phyloP scores from a whole-genome alignment of 345 rosid genomes.

The Gossypium stocksii region DNA sequence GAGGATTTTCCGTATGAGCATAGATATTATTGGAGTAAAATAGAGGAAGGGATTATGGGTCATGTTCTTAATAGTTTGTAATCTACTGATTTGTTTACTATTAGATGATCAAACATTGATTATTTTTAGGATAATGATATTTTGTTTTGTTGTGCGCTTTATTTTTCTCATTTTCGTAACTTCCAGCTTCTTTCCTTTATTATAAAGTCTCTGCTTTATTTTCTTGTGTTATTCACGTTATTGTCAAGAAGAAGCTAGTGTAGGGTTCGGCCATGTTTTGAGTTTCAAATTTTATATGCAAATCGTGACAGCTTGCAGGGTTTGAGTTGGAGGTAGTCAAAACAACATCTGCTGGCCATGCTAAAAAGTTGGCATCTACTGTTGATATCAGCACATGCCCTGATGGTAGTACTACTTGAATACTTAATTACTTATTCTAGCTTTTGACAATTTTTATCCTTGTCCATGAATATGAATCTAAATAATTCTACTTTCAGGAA shows the following conservation, averaged over 20 bases:
- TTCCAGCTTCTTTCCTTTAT: background rate
- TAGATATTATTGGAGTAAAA: background rate
- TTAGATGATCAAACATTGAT: background rate
- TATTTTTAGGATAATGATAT: background rate
- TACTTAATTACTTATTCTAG: constrained; percentile 11
- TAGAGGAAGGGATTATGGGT: background rate
- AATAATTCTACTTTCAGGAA: constrained; percentile 48
- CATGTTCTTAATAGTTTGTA: background rate
- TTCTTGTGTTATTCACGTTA: background rate
- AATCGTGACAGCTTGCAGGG: constrained; percentile 86
- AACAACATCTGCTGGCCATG: constrained; percentile 93
- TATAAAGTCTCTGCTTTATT: background rate
- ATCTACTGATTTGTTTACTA: background rate
- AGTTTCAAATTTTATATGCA: constrained; percentile 15
- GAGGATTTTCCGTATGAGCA: background rate
- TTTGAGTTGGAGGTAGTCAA: constrained; percentile 87
- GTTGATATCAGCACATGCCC: constrained; percentile 88
- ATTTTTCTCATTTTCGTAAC: background rate
- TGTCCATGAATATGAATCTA: constrained; percentile 13
- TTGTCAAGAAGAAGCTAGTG: background rate
- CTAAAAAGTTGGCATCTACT: constrained; percentile 73
- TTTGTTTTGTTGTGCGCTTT: constrained; percentile 1
- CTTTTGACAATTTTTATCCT: constrained; percentile 9
- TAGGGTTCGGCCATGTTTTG: background rate
- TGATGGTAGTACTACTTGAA: constrained; percentile 55